Evolutionary conservation across 2,329 filamentous ascomycete species (phyloP), one percentile per base, ranked within the genome.

Genomic region (Shiraia bambusicola): DNA sequence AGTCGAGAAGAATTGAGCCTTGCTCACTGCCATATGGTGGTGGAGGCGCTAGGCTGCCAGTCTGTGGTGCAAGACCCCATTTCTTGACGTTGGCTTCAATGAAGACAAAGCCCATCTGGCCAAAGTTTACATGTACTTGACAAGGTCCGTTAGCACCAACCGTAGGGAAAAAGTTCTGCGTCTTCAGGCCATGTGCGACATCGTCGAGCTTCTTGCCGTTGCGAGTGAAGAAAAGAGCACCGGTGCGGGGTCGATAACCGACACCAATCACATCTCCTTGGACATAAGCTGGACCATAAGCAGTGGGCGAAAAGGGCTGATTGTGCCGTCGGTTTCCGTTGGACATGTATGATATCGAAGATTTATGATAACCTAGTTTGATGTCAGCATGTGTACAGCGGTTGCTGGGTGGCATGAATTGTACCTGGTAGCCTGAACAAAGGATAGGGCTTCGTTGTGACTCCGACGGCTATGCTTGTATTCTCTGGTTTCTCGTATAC

Each of bases 51-150:
- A 98, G 77, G 61, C 89, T 95, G 45, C 93, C 93, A 1, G 89
- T 96, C 80, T 94, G 94, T 4, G 93, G 93, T 34, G 93, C 93
- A 40, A 98, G 76, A 2, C 93, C 93, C 93, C 93, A 98, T 76
- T 97, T 98, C 82, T 98, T 98, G 47, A 98, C 93, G 61, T 98
- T 98, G 49, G 92, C 93, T 71, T 98, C 93, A 58, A 98, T 97
- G 64, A 97, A 98, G 34, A 98, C 93, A 64, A 97, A 98, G 25
- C 93, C 93, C 63, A 93, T 88, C 67, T 98, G 93, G 6, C 93
- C 93, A 67, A 98, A 94, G 69, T 98, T 98, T 65, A 97, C 93
- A 66, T 98, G 92, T 1, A 98, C 82, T 24, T 85, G 85, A 59
- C 88, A 91, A 12, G 93, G 93, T 0, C 93, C 93, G 63, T 93